Evolutionary conservation across 208 protist genomes (phyloP).

Genomic region (Angomonas deanei): DNA sequence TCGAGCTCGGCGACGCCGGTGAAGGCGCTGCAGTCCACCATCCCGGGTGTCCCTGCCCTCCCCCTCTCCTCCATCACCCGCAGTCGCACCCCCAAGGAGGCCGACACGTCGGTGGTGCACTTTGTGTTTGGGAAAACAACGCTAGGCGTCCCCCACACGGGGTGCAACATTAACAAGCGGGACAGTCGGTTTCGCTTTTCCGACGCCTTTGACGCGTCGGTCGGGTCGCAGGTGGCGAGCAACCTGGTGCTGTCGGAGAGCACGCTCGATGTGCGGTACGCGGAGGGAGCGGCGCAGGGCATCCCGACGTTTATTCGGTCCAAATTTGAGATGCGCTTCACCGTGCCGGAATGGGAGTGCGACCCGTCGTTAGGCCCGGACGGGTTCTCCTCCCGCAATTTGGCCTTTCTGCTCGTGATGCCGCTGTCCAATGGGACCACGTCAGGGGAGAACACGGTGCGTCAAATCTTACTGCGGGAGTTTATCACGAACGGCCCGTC

Average conservation of each 20-base stretch:
- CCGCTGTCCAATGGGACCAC: conserved; percentile 1
- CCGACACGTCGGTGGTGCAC: neutral
- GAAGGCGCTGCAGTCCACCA: neutral
- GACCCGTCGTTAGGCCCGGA: neutral
- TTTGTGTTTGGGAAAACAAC: neutral
- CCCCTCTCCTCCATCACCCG: neutral
- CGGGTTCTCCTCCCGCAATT: neutral
- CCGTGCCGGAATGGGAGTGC: neutral
- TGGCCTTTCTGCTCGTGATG: conserved; percentile 24
- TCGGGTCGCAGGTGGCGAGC: neutral
- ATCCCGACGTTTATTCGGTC: neutral
- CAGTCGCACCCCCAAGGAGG: neutral
- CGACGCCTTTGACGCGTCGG: neutral
- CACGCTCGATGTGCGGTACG: neutral
- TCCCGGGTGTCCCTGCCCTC: neutral
- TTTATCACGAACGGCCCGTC: neutral
- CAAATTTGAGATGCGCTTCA: neutral
- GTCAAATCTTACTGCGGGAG: neutral
- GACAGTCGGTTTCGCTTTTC: neutral
- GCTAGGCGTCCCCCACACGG: neutral
- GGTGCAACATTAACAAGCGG: neutral
- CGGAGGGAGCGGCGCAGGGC: neutral
- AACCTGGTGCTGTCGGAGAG: neutral
- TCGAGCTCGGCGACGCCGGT: neutral
- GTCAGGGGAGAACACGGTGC: neutral